Evolutionary conservation across 768 basidiomycete genomes (phyloP).

Genomic region (Calocybe indica): DNA sequence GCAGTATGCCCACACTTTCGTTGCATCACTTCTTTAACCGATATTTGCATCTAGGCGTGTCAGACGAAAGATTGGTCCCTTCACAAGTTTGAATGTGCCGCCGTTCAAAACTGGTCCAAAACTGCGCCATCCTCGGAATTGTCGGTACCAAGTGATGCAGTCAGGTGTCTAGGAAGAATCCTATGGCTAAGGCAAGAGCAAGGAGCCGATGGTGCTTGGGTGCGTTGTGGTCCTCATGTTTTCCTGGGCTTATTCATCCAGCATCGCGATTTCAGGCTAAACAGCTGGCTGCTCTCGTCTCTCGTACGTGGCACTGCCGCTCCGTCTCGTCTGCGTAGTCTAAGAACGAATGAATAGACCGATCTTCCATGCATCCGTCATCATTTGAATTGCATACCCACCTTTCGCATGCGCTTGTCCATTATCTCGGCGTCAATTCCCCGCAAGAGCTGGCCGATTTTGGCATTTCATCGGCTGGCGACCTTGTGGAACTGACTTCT

Average conservation of each 20-base stretch:
- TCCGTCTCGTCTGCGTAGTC: background rate
- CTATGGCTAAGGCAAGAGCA: conserved; percentile 58
- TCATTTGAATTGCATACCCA: conserved; percentile 56
- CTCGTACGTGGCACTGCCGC: conserved; percentile 45
- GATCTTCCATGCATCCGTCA: conserved; percentile 41
- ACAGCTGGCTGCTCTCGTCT: conserved; percentile 68
- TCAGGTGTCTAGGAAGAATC: conserved; percentile 74
- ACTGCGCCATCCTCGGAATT: conserved; percentile 40
- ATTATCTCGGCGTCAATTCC: conserved; percentile 57
- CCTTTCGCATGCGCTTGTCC: conserved; percentile 69
- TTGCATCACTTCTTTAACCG: background rate
- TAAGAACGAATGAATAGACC: conserved; percentile 35
- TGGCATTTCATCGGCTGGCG: conserved; percentile 50
- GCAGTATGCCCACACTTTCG: conserved; percentile 36
- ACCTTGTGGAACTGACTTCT: conserved; percentile 70
- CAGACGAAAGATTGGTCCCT: conserved; percentile 67
- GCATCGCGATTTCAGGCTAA: conserved; percentile 35
- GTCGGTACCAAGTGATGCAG: conserved; percentile 66
- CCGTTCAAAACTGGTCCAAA: conserved; percentile 54
- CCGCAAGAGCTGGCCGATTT: conserved; percentile 54
- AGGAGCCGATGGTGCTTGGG: conserved; percentile 52
- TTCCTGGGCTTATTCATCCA: background rate
- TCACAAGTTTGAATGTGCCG: conserved; percentile 77
- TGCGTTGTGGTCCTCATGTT: conserved; percentile 22
- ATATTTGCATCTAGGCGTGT: conserved; percentile 40